Conservation (phyloP, 208 protist genomes). For the Trypanosoma boissoni region DNA sequence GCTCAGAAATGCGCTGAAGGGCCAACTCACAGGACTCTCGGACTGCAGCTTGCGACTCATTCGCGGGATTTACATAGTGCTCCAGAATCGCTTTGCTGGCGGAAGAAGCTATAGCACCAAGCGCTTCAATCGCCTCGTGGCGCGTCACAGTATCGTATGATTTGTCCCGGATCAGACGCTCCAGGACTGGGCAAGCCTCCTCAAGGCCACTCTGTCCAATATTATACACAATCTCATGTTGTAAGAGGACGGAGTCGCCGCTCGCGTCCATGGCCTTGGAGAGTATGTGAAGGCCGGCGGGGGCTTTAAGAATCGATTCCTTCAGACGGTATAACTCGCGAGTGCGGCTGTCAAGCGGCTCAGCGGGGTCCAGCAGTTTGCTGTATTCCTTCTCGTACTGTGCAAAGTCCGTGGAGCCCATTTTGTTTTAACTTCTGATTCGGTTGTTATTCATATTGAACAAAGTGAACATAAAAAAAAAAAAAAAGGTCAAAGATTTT, state of each 20-base stretch:
- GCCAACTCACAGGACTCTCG: slow-evolving; percentile 95
- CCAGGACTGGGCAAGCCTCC: slow-evolving; percentile 77
- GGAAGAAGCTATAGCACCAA: slow-evolving; percentile 82
- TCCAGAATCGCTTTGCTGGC: slow-evolving; percentile 45
- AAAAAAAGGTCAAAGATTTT: slow-evolving; percentile 8
- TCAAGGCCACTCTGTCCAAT: slow-evolving; percentile 93
- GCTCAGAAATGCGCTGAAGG: slow-evolving; percentile 65
- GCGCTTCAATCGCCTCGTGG: slow-evolving; percentile 95
- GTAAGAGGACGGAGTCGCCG: slow-evolving; percentile 93
- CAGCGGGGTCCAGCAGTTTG: slow-evolving; percentile 65
- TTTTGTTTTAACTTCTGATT: neutral
- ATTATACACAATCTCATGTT: slow-evolving; percentile 97
- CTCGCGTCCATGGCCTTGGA: slow-evolving; percentile 74
- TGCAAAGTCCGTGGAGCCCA: slow-evolving; percentile 23
- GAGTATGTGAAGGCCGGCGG: slow-evolving; percentile 48
- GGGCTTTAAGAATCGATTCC: slow-evolving; percentile 61
- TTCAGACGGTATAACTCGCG: slow-evolving; percentile 89
- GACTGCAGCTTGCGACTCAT: slow-evolving; percentile 69
- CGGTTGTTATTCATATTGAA: neutral
- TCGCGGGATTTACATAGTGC: slow-evolving; percentile 38
- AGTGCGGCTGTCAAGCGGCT: slow-evolving; percentile 79
- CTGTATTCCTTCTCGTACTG: slow-evolving; percentile 47
- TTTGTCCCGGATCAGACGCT: slow-evolving; percentile 62
- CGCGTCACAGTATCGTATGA: slow-evolving; percentile 94
- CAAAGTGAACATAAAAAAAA: slow-evolving; percentile 1